These are phyloP conservation scores for Periconia sp. DNA, from an alignment of 2,329 filamentous ascomycete genomes.

Conservation along the genomic window DNA sequence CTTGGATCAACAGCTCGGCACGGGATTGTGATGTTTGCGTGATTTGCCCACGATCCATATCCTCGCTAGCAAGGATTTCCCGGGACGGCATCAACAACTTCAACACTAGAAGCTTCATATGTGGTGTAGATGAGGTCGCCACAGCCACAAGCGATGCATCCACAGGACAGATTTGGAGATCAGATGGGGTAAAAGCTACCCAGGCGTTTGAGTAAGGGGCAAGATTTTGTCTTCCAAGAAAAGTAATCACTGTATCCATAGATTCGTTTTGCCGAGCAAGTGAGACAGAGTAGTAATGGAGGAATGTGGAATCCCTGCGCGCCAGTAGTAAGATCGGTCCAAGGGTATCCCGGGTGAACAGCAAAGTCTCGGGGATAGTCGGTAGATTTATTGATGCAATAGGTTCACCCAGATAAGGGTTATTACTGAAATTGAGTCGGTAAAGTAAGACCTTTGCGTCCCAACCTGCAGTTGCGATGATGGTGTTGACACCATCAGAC, in stretches of 20 bases:
- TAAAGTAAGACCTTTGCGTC: conserved; percentile 64
- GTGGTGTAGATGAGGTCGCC: conserved; percentile 65
- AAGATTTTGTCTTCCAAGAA: conserved; percentile 65
- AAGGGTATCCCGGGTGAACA: conserved; percentile 55
- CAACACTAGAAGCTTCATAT: conserved; percentile 68
- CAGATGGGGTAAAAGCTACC: conserved; percentile 67
- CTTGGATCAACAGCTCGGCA: conserved; percentile 58
- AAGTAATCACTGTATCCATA: conserved; percentile 22
- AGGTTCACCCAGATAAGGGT: conserved; percentile 44
- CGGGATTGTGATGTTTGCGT: conserved; percentile 61
- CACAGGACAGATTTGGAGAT: conserved; percentile 61
- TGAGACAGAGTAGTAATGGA: conserved; percentile 61
- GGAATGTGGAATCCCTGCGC: conserved; percentile 63
- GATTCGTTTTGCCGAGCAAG: conserved; percentile 12
- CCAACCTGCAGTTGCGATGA: conserved; percentile 66
- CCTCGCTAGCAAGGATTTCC: conserved; percentile 8
- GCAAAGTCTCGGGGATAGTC: conserved; percentile 64
- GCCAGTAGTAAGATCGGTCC: conserved; percentile 60
- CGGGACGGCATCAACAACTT: conserved; percentile 60
- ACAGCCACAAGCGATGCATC: conserved; percentile 63
- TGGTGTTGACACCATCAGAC: conserved; percentile 36
- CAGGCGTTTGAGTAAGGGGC: conserved; percentile 69
- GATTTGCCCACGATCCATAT: conserved; percentile 18
- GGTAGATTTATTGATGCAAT: conserved; percentile 51
- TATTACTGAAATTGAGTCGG: conserved; percentile 31